Evolutionary conservation across 2,329 filamentous ascomycete genomes (phyloP), one percentile per base, ranked within the genome.

Genomic region (Pseudogymnoascus sp.): DNA sequence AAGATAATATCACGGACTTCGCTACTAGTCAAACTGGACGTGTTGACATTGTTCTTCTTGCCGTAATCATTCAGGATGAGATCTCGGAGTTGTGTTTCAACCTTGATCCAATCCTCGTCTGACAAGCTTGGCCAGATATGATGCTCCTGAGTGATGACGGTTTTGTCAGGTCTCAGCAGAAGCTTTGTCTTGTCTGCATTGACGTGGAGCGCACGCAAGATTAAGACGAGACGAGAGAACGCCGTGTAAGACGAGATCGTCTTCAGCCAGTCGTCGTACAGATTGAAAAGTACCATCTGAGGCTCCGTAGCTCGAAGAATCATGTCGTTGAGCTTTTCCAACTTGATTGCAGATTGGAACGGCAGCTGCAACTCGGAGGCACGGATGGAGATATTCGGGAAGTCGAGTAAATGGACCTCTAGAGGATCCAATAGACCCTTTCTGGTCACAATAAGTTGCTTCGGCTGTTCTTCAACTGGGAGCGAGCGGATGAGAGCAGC

Each of bases 11-110:
- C 95, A 70, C 95, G 88, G 60, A 99, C 95, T 84, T 99, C 95
- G 71, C 90, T 96, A 73, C 87, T 96, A 1, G 95, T 99, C 77
- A 99, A 82, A 75, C 92, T 96, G 14, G 96, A 96, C 11, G 95
- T 93, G 71, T 99, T 99, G 80, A 99, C 95, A 70, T 97, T 99
- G 81, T 99, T 99, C 84, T 99, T 99, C 85, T 97, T 99, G 73
- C 95, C 95, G 74, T 99, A 99, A 74, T 99, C 95, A 69, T 97
- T 97, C 69, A 99, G 75, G 71, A 99, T 99, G 67, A 99, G 80
- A 80, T 99, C 95, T 75, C 95, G 88, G 43, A 99, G 81, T 73
- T 96, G 91, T 52, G 92, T 92, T 81, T 99, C 95, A n/a, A 99
- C 91, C 84, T 97, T 97, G 77, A 99, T 95, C 95, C 95, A 99